phyloP scores from a whole-genome alignment of 2,329 filamentous ascomycete genomes.

The Immersiporthe knoxdaviesiana region DNA sequence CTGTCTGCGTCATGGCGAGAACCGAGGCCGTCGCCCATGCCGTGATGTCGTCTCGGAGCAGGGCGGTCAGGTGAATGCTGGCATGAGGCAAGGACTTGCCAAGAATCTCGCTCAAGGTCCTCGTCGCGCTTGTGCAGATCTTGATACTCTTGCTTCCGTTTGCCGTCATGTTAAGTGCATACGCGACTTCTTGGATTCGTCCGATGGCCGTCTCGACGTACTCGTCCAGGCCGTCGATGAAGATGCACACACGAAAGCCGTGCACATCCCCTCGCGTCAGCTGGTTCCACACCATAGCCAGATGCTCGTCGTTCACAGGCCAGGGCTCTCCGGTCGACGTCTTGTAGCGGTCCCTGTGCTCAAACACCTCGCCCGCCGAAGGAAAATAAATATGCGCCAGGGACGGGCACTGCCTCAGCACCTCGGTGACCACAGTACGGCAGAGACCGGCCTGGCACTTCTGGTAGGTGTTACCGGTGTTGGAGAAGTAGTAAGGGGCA shows the following conservation, averaged over 20 bases:
- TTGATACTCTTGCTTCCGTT: background rate
- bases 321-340: background rate
- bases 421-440: background rate
- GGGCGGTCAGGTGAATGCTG: conserved; percentile 3
- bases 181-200: background rate
- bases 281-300: background rate
- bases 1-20: background rate
- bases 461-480: background rate
- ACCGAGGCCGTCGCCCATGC: background rate
- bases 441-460: background rate
- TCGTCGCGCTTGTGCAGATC: conserved; percentile 2
- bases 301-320: background rate
- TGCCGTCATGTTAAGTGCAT: background rate
- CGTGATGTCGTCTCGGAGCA: conserved; percentile 3
- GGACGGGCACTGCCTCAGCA: conserved; percentile 7
- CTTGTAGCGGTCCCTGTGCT: background rate
- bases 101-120: background rate
- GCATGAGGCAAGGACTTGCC: background rate
- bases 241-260: conserved; percentile 3
- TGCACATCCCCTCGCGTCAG: background rate
- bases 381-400: background rate
- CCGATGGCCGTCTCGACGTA: background rate
- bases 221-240: conserved; percentile 15
- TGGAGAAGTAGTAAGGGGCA: conserved; percentile 26
- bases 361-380: background rate